Conservation (phyloP, 305 asterid species). For the Plantago coronopus region DNA sequence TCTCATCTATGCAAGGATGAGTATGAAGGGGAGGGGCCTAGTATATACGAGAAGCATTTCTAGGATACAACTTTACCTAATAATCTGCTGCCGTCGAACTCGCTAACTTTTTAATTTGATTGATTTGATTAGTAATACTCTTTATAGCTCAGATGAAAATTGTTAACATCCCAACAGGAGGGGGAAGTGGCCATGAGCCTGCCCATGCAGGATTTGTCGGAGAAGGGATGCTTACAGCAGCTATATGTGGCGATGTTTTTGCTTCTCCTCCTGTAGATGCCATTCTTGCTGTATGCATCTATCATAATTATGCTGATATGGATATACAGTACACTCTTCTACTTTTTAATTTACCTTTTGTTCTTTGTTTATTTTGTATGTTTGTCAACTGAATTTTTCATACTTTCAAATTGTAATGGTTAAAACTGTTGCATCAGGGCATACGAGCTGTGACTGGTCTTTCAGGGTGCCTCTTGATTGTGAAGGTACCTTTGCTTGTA, state of each 20-base stretch:
- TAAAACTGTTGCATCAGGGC: conserved; percentile 49
- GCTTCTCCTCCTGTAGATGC: conserved; percentile 91
- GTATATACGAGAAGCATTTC: too few relatives aligned
- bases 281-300: conserved; percentile 58
- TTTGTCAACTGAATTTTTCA: conserved; percentile 17
- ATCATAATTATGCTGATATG: conserved; percentile 15
- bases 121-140: conserved; percentile 2
- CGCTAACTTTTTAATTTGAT: too few relatives aligned
- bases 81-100: too few relatives aligned
- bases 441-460: conserved; percentile 95
- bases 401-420: conserved; percentile 21
- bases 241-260: conserved; percentile 96
- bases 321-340: background rate
- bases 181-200: conserved; percentile 99
- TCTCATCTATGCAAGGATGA: too few relatives aligned
- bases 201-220: conserved; percentile 99
- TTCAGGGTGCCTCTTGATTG: conserved; percentile 90
- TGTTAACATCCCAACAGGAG: conserved; percentile 53
- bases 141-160: conserved; percentile 19
- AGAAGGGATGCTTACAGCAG: conserved; percentile 99
- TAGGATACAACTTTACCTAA: background rate
- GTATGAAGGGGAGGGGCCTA: too few relatives aligned
- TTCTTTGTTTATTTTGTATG: background rate
- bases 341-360: too few relatives aligned
- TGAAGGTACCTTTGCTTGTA: conserved; percentile 49